Conservation (phyloP, 768 basidiomycete species). For the Hericium erinaceus region DNA sequence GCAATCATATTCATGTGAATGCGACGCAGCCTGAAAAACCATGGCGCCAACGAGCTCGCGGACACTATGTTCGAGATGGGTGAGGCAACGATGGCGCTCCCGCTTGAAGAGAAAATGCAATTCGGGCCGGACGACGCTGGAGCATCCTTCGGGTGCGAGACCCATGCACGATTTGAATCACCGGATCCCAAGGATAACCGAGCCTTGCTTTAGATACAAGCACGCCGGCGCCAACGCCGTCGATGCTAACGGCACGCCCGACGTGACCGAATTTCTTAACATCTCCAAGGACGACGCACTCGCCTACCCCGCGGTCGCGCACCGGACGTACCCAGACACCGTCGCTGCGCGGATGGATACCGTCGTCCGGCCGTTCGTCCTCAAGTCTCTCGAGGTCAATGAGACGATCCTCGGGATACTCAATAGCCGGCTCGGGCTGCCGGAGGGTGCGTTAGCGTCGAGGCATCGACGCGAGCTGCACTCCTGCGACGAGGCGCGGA, state of each 20-base stretch:
- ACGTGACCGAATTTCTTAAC: conserved; percentile 25
- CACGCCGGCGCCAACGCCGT: conserved; percentile 21
- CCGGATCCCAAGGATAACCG: not conserved
- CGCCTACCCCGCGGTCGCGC: conserved; percentile 16
- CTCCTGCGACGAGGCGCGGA: conserved; percentile 17
- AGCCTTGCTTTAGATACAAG: conserved; percentile 17
- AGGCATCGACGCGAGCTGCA: conserved; percentile 19
- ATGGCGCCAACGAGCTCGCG: conserved; percentile 27
- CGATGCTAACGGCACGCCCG: conserved; percentile 22
- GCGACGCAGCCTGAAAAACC: conserved; percentile 30
- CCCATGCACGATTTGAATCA: not conserved
- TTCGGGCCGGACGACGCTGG: conserved; percentile 34
- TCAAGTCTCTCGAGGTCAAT: conserved; percentile 16
- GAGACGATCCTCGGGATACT: conserved; percentile 16
- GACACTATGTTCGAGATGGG: conserved; percentile 31
- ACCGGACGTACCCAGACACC: conserved; percentile 21
- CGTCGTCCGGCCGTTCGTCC: conserved; percentile 15
- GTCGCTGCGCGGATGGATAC: conserved; percentile 16
- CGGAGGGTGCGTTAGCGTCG: conserved; percentile 18
- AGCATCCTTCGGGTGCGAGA: conserved; percentile 25
- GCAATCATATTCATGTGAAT: no score
- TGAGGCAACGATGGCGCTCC: conserved; percentile 26
- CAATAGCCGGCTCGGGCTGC: conserved; percentile 12
- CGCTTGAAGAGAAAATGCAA: conserved; percentile 30
- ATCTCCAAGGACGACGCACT: conserved; percentile 27